These are phyloP conservation scores for Daldinia vernicosa DNA, from an alignment of 495 filamentous ascomycete species.

Conservation along the genomic window DNA sequence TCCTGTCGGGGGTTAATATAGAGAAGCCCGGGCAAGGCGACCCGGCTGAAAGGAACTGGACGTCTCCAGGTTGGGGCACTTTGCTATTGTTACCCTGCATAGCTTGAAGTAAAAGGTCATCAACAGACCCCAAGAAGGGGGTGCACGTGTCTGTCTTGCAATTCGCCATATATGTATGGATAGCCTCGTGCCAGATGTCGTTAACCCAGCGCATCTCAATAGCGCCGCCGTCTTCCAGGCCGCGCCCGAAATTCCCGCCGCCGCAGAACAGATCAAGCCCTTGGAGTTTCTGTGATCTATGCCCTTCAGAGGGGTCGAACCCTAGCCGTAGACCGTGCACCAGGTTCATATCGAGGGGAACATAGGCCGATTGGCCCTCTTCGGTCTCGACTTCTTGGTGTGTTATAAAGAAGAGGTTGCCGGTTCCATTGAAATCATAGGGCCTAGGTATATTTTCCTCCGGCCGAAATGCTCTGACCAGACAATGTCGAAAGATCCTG, in stretches of 20 bases:
- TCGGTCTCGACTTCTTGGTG: slow-evolving; percentile 41
- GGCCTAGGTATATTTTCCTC: slow-evolving; percentile 62
- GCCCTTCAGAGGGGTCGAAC: slow-evolving; percentile 54
- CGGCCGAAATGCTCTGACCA: slow-evolving; percentile 63
- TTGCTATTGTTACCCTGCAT: slow-evolving; percentile 57
- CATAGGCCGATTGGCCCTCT: slow-evolving; percentile 15
- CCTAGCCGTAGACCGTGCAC: slow-evolving; percentile 61
- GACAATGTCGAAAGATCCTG: slow-evolving; percentile 62
- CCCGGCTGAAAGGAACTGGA: slow-evolving; percentile 75
- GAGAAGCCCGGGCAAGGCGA: slow-evolving; percentile 81
- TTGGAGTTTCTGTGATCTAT: slow-evolving; percentile 48
- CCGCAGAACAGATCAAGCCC: slow-evolving; percentile 78
- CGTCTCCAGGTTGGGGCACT: slow-evolving; percentile 65
- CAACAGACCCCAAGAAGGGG: slow-evolving; percentile 72
- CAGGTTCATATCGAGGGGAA: slow-evolving; percentile 42
- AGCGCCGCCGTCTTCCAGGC: slow-evolving; percentile 74
- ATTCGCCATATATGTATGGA: slow-evolving; percentile 77
- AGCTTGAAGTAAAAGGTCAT: slow-evolving; percentile 68
- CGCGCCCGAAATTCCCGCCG: slow-evolving; percentile 76
- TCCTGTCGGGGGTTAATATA: slow-evolving; percentile 61
- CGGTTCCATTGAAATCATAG: slow-evolving; percentile 69
- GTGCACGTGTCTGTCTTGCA: slow-evolving; percentile 41
- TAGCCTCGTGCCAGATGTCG: slow-evolving; percentile 67
- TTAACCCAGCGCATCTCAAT: slow-evolving; percentile 70
- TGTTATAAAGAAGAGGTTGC: slow-evolving; percentile 70